Evolutionary conservation across 2,329 filamentous ascomycete species (phyloP), one percentile per base, ranked within the genome.

Genomic region (Fusarium sp.): DNA sequence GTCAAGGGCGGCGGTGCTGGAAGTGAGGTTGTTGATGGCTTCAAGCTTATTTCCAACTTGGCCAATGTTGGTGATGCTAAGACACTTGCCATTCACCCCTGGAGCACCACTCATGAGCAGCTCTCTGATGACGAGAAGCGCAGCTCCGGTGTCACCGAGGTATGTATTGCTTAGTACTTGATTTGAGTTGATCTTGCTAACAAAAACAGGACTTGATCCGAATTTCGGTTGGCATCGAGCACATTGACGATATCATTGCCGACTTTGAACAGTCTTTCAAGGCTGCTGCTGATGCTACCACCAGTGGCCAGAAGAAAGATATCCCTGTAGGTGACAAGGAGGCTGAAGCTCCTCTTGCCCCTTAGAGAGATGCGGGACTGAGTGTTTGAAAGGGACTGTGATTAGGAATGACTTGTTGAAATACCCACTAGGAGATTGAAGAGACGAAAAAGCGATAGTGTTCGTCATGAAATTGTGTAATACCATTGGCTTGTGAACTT

Each of bases 31-130:
- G 96, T 98, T 59, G 96, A 99, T 83, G 91, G 91, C 77, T 97
- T 99, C 87, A 96, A 97, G 88, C 85, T 99, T 76, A 94, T 98
- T 78, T 97, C 94, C 24, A 98, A 98, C 84, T 86, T 98, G 76
- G 96, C 96, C 66, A 99, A 99, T 81, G 95, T 98, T 35, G 96
- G 96, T 66, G 96, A 98, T 82, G 94, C 93, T 55, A 98, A 98
- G 89, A 97, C 95, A 12, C 86, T 98, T 72, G 95, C 95, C 30
- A 97, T 98, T 77, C 95, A 98, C 84, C 96, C 96, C 28, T 98
- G 95, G 94, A 93, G 92, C 11, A 98, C 96, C 6, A 98, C 96
- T 6, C 96, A 98, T 82, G 93, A 97, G 86, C 96, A 98, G 85
- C 88, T 98, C 66, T 91, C 87, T 30, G 93, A 96, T 36, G 89